Percentiles rank a stretch among this genome's conserved stretches.
These are phyloP conservation scores for Butyriboletus loyo DNA, from an alignment of 768 basidiomycete genomes.

Conservation along the genomic window DNA sequence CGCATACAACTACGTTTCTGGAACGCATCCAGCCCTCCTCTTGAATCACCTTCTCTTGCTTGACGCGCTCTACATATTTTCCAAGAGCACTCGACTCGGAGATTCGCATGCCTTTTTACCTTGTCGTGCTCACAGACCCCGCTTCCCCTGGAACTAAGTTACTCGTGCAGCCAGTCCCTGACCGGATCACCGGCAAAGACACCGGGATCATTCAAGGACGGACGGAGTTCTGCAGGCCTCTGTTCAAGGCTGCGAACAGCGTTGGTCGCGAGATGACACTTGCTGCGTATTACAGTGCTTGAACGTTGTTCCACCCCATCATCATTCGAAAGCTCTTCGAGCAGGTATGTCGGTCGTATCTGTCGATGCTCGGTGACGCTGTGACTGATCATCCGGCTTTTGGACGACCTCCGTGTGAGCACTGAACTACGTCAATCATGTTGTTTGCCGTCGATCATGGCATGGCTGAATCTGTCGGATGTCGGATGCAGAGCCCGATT, in stretches of 20 bases:
- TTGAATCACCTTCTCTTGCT: constrained; percentile 39
- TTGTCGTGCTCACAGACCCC: constrained; percentile 43
- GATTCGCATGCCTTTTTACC: constrained; percentile 51
- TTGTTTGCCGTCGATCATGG: background rate
- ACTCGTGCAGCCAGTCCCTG: constrained; percentile 36
- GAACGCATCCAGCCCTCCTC: constrained; percentile 46
- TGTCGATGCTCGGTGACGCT: background rate
- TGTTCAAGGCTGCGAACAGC: constrained; percentile 39
- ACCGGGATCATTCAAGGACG: constrained; percentile 46
- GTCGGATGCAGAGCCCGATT: too few species aligned
- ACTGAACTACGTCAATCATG: background rate
- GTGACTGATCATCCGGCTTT: background rate
- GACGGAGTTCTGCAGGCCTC: constrained; percentile 55
- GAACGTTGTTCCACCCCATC: constrained; percentile 48
- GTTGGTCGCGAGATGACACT: constrained; percentile 37
- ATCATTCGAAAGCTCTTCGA: constrained; percentile 46
- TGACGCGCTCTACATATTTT: constrained; percentile 43
- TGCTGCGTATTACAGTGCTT: constrained; percentile 33
- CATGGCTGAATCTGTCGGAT: background rate
- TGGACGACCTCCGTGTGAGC: constrained; percentile 29
- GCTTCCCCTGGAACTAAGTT: constrained; percentile 28
- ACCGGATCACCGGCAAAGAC: constrained; percentile 45
- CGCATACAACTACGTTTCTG: constrained; percentile 50
- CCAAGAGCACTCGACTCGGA: constrained; percentile 46
- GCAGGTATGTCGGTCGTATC: constrained; percentile 34